These are phyloP conservation scores for Pontederia paniculata DNA, from an alignment of 176 grass and related monocot species.

Conservation along the genomic window DNA sequence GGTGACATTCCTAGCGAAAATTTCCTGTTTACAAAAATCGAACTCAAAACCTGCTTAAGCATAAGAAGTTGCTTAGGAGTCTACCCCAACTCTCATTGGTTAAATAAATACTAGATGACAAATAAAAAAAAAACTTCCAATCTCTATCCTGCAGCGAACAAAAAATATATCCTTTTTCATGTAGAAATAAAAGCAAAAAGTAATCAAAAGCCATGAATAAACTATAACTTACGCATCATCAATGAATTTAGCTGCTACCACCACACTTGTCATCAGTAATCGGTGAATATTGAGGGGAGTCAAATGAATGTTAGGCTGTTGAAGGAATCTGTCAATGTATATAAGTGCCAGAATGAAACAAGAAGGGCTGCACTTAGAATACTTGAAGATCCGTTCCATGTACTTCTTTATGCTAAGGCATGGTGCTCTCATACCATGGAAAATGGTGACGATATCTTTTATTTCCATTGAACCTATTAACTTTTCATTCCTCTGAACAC, in stretches of 20 bases:
- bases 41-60: no score
- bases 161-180: slow-evolving; percentile 1
- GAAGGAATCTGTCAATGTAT: slow-evolving; percentile 86
- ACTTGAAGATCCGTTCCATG: slow-evolving; percentile 86
- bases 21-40: no score
- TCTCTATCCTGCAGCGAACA: not conserved
- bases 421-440: slow-evolving; percentile 64
- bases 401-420: slow-evolving; percentile 68
- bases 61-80: no score
- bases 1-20: no score
- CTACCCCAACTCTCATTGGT: no score
- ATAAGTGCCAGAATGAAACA: slow-evolving; percentile 80
- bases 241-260: slow-evolving; percentile 84
- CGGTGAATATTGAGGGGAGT: slow-evolving; percentile 65
- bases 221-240: slow-evolving; percentile 64
- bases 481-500: slow-evolving; percentile 49
- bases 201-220: not conserved
- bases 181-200: not conserved
- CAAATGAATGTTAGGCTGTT: slow-evolving; percentile 56
- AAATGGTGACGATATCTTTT: slow-evolving; percentile 44
- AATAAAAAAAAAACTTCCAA: no score
- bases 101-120: no score
- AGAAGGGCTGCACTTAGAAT: slow-evolving; percentile 77
- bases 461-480: slow-evolving; percentile 34
- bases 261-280: slow-evolving; percentile 66